phyloP scores from a whole-genome alignment of 1,139 yeast genomes.

The Geotrichum fermentans region DNA sequence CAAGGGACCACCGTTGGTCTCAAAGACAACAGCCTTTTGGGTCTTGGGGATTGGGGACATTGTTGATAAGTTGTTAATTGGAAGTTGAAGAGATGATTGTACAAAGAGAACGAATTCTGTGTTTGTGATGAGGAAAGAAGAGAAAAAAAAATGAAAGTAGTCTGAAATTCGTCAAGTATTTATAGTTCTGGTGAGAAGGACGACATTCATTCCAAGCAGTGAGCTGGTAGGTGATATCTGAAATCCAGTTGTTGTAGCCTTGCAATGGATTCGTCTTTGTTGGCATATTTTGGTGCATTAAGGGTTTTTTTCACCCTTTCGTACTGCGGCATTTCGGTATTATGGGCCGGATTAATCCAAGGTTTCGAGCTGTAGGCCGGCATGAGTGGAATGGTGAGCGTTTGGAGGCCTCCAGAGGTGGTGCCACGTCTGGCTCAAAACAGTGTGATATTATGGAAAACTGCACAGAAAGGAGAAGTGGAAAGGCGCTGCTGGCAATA shows the following conservation, averaged over 20 bases:
- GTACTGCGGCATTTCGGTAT: not conserved
- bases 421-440: no score
- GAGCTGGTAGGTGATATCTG: not conserved
- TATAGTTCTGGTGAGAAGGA: not conserved
- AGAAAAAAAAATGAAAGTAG: not conserved
- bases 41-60: slow-evolving; percentile 48
- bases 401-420: no score
- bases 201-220: not conserved
- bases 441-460: no score
- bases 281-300: not conserved
- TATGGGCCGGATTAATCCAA: no score
- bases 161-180: not conserved
- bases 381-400: no score
- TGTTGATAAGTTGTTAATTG: not conserved
- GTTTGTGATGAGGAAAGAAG: not conserved
- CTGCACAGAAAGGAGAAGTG: not conserved
- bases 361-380: no score
- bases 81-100: not conserved
- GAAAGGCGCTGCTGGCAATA: not conserved
- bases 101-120: not conserved
- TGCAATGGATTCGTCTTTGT: not conserved
- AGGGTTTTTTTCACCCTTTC: not conserved
- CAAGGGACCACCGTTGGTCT: slow-evolving; percentile 60
- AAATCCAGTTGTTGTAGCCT: not conserved
- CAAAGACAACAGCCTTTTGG: no score